Conservation (phyloP, 2,329 filamentous ascomycete species). For the Nigrospora sphaerica region DNA sequence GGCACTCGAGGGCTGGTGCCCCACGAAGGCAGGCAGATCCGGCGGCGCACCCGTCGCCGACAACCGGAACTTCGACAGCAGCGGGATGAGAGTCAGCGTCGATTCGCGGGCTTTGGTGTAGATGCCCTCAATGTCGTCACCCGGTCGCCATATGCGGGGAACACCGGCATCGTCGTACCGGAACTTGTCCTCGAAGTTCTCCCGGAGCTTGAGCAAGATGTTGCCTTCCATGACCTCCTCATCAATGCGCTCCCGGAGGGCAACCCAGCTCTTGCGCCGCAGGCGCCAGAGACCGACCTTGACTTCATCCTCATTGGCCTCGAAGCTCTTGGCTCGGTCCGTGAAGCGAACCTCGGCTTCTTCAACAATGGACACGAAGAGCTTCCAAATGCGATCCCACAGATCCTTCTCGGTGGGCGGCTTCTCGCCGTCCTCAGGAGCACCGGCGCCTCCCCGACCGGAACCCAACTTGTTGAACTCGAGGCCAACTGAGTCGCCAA, state of each 20-base stretch:
- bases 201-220: constrained; percentile 85
- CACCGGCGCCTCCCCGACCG: constrained; percentile 73
- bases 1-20: constrained; percentile 64
- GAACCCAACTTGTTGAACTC: constrained; percentile 96
- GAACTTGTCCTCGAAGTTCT: constrained; percentile 99
- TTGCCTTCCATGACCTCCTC: constrained; percentile 99
- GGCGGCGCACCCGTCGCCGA: constrained; percentile 68
- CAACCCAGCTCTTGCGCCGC: constrained; percentile 89
- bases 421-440: constrained; percentile 70
- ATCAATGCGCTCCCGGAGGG: constrained; percentile 82
- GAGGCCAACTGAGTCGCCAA: constrained; percentile 80
- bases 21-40: constrained; percentile 79
- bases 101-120: constrained; percentile 91
- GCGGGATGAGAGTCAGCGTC: constrained; percentile 82
- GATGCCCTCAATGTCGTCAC: constrained; percentile 91
- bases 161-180: constrained; percentile 93
- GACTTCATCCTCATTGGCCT: constrained; percentile 85
- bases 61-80: constrained; percentile 79
- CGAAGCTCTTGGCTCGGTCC: constrained; percentile 85
- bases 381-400: constrained; percentile 91
- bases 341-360: constrained; percentile 83
- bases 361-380: constrained; percentile 74
- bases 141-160: constrained; percentile 91
- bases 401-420: constrained; percentile 72
- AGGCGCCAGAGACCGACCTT: constrained; percentile 89